Evolutionary conservation across 1,284 basidiomycete genomes (phyloP).

Genomic region (Coriolopsis trogii): DNA sequence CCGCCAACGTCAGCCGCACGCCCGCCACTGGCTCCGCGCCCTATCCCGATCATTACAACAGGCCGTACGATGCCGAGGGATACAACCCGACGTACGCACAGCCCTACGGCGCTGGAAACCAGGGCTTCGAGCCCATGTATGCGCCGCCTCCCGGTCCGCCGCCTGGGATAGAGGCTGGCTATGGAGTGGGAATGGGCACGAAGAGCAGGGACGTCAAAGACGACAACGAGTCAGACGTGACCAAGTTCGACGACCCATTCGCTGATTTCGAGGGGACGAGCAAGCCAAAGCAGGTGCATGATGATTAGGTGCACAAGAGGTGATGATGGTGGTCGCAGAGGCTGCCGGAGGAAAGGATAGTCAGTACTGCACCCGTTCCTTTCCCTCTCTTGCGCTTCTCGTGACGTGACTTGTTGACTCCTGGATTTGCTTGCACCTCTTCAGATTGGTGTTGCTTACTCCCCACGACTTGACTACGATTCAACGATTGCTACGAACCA

Average conservation of each 20-base stretch:
- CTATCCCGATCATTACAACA: slow-evolving; percentile 43
- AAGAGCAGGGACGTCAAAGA: slow-evolving; percentile 35
- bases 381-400: too few species aligned
- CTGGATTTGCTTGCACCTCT: too few species aligned
- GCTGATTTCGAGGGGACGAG: slow-evolving; percentile 42
- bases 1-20: slow-evolving; percentile 38
- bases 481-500: too few species aligned
- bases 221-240: slow-evolving; percentile 34
- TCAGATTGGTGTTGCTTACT: too few species aligned
- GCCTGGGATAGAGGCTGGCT: slow-evolving; percentile 40
- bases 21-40: slow-evolving; percentile 29
- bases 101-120: slow-evolving; percentile 33
- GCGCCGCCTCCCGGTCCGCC: slow-evolving; percentile 50
- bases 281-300: slow-evolving; percentile 19
- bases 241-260: slow-evolving; percentile 47
- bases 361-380: too few species aligned
- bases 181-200: slow-evolving; percentile 32
- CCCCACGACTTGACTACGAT: too few species aligned
- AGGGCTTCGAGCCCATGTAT: slow-evolving; percentile 28
- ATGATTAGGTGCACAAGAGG: too few species aligned
- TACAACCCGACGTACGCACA: slow-evolving; percentile 37
- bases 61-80: slow-evolving; percentile 39
- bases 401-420: too few species aligned
- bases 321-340: too few species aligned
- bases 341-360: too few species aligned